Conservation (phyloP, 192 early-diverging fungal species). For the Physocladia obscura region DNA sequence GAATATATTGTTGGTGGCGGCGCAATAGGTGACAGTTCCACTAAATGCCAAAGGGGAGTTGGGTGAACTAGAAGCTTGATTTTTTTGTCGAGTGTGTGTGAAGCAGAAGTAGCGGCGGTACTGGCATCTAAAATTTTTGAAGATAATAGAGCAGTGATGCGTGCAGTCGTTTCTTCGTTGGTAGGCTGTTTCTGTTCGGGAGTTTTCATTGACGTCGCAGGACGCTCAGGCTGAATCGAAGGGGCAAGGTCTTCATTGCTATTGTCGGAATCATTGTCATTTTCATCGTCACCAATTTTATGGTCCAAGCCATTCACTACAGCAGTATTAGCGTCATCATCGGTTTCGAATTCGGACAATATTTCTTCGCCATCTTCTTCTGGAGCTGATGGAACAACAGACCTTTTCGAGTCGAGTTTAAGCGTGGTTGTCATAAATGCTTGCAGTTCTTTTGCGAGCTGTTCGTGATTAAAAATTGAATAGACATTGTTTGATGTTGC, state of each 20-base stretch:
- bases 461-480: conserved; percentile 6
- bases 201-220: conserved; percentile 11
- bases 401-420: conserved; percentile 37
- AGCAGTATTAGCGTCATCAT: conserved; percentile 17
- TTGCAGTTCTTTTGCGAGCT: conserved; percentile 31
- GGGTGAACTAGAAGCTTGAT: conserved; percentile 31
- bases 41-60: conserved; percentile 32
- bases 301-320: conserved; percentile 13
- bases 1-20: conserved; percentile 6
- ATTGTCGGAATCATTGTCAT: conserved; percentile 20
- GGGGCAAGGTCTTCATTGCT: neutral
- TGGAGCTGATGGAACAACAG: conserved; percentile 31
- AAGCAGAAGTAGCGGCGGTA: neutral
- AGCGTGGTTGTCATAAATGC: conserved; percentile 35
- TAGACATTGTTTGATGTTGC: conserved; percentile 20
- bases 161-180: conserved; percentile 36
- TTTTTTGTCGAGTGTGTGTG: neutral
- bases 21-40: conserved; percentile 29
- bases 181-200: conserved; percentile 34
- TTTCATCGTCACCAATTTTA: conserved; percentile 24
- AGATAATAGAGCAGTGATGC: neutral
- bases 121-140: neutral
- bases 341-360: conserved; percentile 21
- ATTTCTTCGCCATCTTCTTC: conserved; percentile 36
- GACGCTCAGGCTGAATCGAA: conserved; percentile 8